A percentile compares a stretch with the other conserved stretches of the same genome.
These are phyloP conservation scores for Vitis hybrid DNA, from an alignment of 177 flowering plant genomes.

Conservation along the genomic window DNA sequence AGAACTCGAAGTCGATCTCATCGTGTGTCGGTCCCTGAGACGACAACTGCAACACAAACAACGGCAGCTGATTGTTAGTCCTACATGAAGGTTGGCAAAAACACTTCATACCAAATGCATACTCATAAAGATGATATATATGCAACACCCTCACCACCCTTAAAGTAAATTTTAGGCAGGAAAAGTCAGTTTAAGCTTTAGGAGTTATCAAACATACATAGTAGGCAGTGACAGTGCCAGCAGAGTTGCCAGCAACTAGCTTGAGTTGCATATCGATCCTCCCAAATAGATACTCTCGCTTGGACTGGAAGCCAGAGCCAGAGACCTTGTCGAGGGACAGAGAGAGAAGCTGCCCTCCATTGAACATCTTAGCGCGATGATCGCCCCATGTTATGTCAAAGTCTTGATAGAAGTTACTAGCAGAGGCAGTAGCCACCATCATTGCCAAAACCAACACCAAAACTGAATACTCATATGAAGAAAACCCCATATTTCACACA, in stretches of 20 bases:
- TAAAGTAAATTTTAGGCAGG: not conserved
- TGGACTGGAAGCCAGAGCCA: conserved; percentile 48
- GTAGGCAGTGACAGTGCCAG: conserved; percentile 54
- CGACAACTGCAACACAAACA: conserved; percentile 34
- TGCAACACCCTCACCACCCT: not conserved
- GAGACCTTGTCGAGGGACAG: conserved; percentile 38
- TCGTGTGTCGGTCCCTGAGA: conserved; percentile 50
- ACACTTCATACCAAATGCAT: too few relatives aligned
- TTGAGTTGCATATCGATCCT: conserved; percentile 53
- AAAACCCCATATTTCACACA: conserved; percentile 2
- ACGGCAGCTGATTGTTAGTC: not conserved
- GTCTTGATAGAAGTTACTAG: conserved; percentile 34
- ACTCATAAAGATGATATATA: too few relatives aligned
- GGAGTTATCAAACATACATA: conserved; percentile 24
- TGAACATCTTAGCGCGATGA: conserved; percentile 32
- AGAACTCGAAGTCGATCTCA: conserved; percentile 49
- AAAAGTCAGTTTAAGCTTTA: not conserved
- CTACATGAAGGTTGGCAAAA: not conserved
- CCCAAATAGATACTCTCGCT: conserved; percentile 43
- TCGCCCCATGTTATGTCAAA: conserved; percentile 46
- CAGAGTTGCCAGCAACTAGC: conserved; percentile 51
- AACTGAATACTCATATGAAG: conserved; percentile 8
- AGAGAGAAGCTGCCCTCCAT: conserved; percentile 39
- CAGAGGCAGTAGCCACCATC: conserved; percentile 5
- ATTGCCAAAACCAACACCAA: conserved; percentile 10